Conservation (phyloP, 345 rosid species). For the Pistacia integerrima region DNA sequence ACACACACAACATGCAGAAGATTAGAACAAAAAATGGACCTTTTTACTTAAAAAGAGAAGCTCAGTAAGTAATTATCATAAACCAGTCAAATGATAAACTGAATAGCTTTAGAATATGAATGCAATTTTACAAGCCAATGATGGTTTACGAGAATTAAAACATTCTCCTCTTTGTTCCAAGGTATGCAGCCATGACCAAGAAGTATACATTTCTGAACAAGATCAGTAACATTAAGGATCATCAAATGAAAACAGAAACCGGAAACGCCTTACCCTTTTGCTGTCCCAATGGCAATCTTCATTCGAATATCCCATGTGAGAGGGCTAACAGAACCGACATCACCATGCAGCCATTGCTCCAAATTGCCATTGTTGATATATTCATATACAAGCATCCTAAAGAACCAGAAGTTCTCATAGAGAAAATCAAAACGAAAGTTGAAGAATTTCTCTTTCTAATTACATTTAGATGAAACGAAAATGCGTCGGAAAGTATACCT, state of each 20-base stretch:
- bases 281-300: slow-evolving; percentile 91
- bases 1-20: not conserved
- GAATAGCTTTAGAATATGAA: not conserved
- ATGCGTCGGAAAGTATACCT: slow-evolving; percentile 44
- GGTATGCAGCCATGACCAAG: not conserved
- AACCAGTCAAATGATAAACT: not conserved
- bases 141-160: not conserved
- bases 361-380: slow-evolving; percentile 88
- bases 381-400: slow-evolving; percentile 95
- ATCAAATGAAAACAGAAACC: not conserved
- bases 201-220: not conserved
- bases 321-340: slow-evolving; percentile 84
- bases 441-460: not conserved
- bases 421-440: not conserved
- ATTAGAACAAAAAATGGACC: not conserved
- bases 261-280: slow-evolving; percentile 62
- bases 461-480: not conserved
- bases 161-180: not conserved
- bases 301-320: slow-evolving; percentile 90
- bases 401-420: slow-evolving; percentile 3
- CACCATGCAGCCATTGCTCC: slow-evolving; percentile 99
- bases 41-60: not conserved
- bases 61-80: not conserved
- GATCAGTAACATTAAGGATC: not conserved
- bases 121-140: not conserved